phyloP scores from a whole-genome alignment of 176 grass and related monocot genomes.

The maize (Zea mays) region DNA sequence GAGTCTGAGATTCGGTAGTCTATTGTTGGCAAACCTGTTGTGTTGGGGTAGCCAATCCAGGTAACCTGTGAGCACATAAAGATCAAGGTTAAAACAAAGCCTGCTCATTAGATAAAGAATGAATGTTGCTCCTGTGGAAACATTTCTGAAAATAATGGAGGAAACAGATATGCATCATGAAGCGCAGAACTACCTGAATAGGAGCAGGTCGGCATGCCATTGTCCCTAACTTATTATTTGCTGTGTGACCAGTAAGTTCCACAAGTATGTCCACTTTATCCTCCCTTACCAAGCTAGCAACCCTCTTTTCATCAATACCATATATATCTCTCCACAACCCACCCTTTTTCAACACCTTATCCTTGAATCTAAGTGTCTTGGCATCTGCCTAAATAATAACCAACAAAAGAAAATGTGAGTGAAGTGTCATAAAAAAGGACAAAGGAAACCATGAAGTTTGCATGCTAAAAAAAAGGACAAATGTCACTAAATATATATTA shows the following conservation, averaged over 20 bases:
- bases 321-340: conserved; percentile 97
- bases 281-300: conserved; percentile 88
- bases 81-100: conserved; percentile 16
- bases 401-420: conserved; percentile 35
- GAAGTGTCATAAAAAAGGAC: conserved; percentile 2
- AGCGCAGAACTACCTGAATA: conserved; percentile 63
- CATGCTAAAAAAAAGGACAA: background rate
- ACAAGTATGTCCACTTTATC: conserved; percentile 98
- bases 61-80: conserved; percentile 62
- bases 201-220: conserved; percentile 94
- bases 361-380: conserved; percentile 92
- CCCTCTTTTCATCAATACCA: conserved; percentile 88
- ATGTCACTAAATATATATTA: background rate
- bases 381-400: conserved; percentile 89
- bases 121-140: conserved; percentile 10
- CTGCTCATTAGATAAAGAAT: conserved; percentile 15
- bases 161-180: conserved; percentile 20
- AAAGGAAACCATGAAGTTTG: conserved; percentile 11
- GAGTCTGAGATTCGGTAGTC: conserved; percentile 93
- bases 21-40: conserved; percentile 95
- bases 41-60: conserved; percentile 99
- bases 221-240: conserved; percentile 95
- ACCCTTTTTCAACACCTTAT: conserved; percentile 91
- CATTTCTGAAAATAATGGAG: conserved; percentile 27
- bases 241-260: conserved; percentile 97